Base-by-base conservation (phyloP, 2,329 filamentous ascomycete species). In the Xylariaceae sp. region DNA sequence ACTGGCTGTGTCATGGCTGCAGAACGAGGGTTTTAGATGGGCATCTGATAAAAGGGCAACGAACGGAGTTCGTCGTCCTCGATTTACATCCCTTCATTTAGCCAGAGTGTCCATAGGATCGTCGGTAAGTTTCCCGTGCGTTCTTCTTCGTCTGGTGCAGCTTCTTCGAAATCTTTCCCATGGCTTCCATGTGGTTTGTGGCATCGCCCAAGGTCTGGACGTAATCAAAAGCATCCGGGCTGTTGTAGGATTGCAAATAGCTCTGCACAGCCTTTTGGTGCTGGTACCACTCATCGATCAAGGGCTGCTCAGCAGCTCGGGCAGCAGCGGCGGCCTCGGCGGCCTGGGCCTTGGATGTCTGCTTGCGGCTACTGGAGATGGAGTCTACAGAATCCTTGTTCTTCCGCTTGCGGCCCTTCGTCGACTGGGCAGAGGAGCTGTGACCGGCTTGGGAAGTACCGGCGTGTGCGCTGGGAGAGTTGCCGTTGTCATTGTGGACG, bases 401-500 rank as follows among this genome's bases (percentile, higher is more conserved):
- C 80, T 84, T 85, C 61, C 82, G 76, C 79, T 84, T 84, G 65
- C 82, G 80, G 64, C 79, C 77, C 74, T 83, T 82, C 69, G 73
- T 65, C 53, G 75, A 71, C 45, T 69, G 65, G 41, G 55, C 37
- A 55, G 68, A 63, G 49, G 69, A 68, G 55, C 73, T 68, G 55
- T 74, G 73, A 41, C 65, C 67, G 30, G 74, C 69, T 8, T 76
- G 72, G 7, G 78, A 76, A 39, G 80, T 79, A 23, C 73, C 76
- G 48, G 51, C 44, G n/a, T 66, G 67, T 52, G 54, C 30, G 58
- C 1, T 55, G 48, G 72, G 66, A 5, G 70, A 68, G 64, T 74
- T 76, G 49, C 78, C 77, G 61, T 79, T 78, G 69, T 85, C 83
- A 66, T 86, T 86, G 78, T 97, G 93, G 6, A 97, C 92, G 63